Evolutionary conservation across 768 basidiomycete genomes (phyloP), one percentile per base, ranked within the genome.

Genomic region (Pholiota molesta): DNA sequence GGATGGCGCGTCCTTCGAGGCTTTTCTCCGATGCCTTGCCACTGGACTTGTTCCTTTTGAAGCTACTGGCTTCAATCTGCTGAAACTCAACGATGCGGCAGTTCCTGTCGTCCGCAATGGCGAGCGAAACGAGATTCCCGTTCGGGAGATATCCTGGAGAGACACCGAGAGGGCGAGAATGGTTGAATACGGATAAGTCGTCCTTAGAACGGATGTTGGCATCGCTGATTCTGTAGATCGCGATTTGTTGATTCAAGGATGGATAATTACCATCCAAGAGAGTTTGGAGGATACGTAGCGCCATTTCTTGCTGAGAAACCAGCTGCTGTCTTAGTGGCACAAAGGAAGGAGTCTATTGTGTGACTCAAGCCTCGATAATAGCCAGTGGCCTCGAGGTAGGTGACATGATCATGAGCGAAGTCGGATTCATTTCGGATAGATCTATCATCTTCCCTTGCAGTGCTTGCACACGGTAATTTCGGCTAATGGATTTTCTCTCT

Each of bases 91-190:
- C 59, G 57, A 81, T 73, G 3, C 70, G 65, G 52, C 78, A 79
- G 42, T 72, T 70, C 16, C 68, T 64, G 31, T 74, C 72, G 52
- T 80, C 76, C 10, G 79, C 72, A 59, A 87, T 74, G 7, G 83
- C 82, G 23, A 88, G 75, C 0, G 79, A 79, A 45, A 77, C 65
- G 39, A 88, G 73, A 17, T 67, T 65, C 1, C 84, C 83, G 10
- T 69, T 62, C 19, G 72, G 62, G 1, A 79, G 75, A 66, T 83
- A 86, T 1, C 81, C 83, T 4, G 83, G 80, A 5, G 86, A 80
- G 29, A 86, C 71, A 1, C 85, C 86, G 62, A 87, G 70, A 13
- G 80, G 78, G 16, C 68, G 68, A 19, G 74, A 47, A 52, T 79
- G 74, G 53, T 75, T 66, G 57, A 80, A 80, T 5, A 70, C 66